phyloP scores from a whole-genome alignment of 306 rosid species.

The Pueraria montana region DNA sequence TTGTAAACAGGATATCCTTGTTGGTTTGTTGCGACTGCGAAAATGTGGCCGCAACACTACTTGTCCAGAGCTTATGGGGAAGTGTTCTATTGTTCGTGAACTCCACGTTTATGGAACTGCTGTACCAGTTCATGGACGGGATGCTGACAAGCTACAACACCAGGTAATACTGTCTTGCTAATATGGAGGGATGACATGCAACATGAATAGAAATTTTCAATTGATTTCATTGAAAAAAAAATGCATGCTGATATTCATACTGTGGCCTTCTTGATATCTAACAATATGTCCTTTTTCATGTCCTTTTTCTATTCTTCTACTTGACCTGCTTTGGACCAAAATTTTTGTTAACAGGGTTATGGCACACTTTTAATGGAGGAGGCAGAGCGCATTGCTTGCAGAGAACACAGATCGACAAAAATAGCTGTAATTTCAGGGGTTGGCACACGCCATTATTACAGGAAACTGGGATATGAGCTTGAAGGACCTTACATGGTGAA shows the following conservation, averaged over 20 bases:
- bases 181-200: conserved; percentile 19
- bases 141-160: conserved; percentile 94
- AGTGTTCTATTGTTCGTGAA: conserved; percentile 92
- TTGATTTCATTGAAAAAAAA: conserved; percentile 2
- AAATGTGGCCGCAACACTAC: conserved; percentile 86
- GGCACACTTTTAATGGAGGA: conserved; percentile 99
- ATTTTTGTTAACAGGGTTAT: conserved; percentile 70
- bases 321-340: conserved; percentile 7
- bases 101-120: conserved; percentile 99
- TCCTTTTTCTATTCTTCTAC: background rate
- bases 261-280: background rate
- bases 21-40: conserved; percentile 87
- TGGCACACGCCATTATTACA: conserved; percentile 94
- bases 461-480: conserved; percentile 92
- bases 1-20: conserved; percentile 84
- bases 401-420: conserved; percentile 87
- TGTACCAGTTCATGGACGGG: conserved; percentile 97
- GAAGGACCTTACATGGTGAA: conserved; percentile 99
- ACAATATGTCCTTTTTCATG: background rate
- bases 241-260: background rate
- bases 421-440: conserved; percentile 94
- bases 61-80: conserved; percentile 90
- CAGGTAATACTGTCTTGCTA: conserved; percentile 68
- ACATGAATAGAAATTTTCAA: background rate
- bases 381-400: conserved; percentile 80